Conservation (phyloP, 192 early-diverging fungal species). For the Fimicolochytrium jonesii region DNA sequence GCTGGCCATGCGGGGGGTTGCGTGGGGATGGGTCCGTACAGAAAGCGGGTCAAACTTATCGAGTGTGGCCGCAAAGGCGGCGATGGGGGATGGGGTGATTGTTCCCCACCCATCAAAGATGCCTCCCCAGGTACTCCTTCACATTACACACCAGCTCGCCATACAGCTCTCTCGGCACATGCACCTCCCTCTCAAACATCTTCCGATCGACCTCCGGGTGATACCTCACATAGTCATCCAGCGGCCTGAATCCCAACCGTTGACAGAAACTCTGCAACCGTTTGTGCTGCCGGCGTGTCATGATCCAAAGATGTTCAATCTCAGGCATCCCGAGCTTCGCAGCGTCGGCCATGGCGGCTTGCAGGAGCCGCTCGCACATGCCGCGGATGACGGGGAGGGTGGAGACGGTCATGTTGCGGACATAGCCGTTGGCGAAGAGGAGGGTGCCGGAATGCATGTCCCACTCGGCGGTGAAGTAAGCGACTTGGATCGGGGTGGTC, state of each 20-base stretch:
- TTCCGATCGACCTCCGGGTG: not conserved
- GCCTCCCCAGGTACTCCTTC: not conserved
- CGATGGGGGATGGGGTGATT: too few species aligned
- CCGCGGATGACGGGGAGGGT: conserved; percentile 18
- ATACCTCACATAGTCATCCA: conserved; percentile 7
- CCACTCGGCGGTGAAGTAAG: conserved; percentile 10
- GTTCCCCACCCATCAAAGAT: too few species aligned
- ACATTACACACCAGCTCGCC: not conserved
- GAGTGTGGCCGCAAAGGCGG: too few species aligned
- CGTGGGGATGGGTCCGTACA: too few species aligned
- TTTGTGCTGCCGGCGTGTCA: conserved; percentile 2
- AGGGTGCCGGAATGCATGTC: not conserved
- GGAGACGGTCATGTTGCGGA: conserved; percentile 8
- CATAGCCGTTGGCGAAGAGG: conserved; percentile 9
- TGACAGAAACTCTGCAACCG: conserved; percentile 3
- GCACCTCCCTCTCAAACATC: conserved; percentile 1
- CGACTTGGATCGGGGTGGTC: conserved; percentile 11
- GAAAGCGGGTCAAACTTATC: too few species aligned
- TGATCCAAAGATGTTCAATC: not conserved
- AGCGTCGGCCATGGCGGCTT: not conserved
- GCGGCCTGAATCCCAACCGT: conserved; percentile 15
- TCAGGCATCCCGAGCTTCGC: not conserved
- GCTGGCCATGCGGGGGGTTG: too few species aligned
- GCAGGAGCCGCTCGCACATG: conserved; percentile 8
- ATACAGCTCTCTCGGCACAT: not conserved